Percentiles rank a stretch among this genome's conserved stretches.
Conservation (phyloP, 371 early-diverging fungal genomes). For the Sporodiniella umbellata region DNA sequence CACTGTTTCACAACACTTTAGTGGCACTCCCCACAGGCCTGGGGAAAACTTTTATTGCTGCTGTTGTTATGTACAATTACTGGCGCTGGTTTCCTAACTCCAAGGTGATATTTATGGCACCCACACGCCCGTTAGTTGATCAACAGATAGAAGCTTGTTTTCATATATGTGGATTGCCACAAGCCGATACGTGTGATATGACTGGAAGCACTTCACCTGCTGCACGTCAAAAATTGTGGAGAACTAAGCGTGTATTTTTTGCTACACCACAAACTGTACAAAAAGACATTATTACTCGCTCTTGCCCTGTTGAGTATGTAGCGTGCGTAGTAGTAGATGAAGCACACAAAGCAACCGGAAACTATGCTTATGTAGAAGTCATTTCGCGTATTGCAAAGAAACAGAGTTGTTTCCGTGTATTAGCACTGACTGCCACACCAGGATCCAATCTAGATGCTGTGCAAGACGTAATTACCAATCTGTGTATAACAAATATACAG, state of each 20-base stretch:
- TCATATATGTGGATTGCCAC: constrained; percentile 68
- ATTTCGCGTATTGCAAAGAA: constrained; percentile 51
- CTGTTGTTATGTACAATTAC: constrained; percentile 93
- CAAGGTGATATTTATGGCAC: constrained; percentile 90
- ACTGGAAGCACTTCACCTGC: constrained; percentile 68
- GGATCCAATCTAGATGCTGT: constrained; percentile 75
- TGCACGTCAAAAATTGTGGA: constrained; percentile 53
- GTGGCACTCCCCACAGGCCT: constrained; percentile 90
- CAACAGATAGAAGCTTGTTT: constrained; percentile 91
- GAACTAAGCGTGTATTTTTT: constrained; percentile 72
- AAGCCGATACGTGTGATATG: constrained; percentile 66
- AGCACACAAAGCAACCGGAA: constrained; percentile 88
- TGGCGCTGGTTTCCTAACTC: constrained; percentile 92
- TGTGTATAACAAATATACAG: constrained; percentile 77
- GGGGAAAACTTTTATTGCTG: constrained; percentile 96
- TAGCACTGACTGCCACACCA: constrained; percentile 93
- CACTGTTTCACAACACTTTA: constrained; percentile 82
- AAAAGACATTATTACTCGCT: constrained; percentile 71
- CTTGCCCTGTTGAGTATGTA: constrained; percentile 55
- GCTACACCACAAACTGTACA: constrained; percentile 88
- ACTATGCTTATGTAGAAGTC: constrained; percentile 79
- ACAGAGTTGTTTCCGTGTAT: constrained; percentile 65
- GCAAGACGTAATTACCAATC: constrained; percentile 72
- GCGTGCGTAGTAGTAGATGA: constrained; percentile 88
- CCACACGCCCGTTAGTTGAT: constrained; percentile 87